Base-by-base conservation (phyloP, 345 rosid species). In the Triadica sebifera region DNA sequence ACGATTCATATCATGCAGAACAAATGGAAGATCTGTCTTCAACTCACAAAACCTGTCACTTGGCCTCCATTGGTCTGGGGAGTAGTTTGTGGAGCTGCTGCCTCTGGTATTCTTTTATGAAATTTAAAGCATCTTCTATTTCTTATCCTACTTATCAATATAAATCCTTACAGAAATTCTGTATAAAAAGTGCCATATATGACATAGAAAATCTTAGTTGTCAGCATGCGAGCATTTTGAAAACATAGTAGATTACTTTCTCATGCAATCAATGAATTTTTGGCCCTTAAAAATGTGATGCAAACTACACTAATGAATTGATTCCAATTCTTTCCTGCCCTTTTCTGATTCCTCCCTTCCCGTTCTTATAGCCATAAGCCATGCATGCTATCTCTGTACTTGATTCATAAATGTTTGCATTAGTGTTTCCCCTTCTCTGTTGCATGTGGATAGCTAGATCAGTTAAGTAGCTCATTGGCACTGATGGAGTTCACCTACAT, bases 51-150 rank as follows among this genome's bases (percentile, higher is more conserved):
- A 71, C 98, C 98, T 50, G 97, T 94, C 70, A 94, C 98, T 43
- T 94, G 98, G 98, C 97, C 98, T 82, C 98, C 98, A 10, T 67
- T 94, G 74, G 90, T 94, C 4, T 94, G 97, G 92, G 98, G 98
- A 80, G 85, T 94, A 50, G 93, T 92, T 57, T 94, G 98, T 60
- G 98, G 98, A 65, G 98, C 97, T 83, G 98, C 98, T 79, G 98
- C 98, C 67, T 94, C 98, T 49, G 98, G 98, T 94, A 84, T 76
- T 65, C 16, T 55, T 72, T 46, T 45, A 46, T 7, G 66, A 55
- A 20, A 17, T 53, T 68, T 17, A 68, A 8, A 19, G 72, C 4
- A 12, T 22, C 37, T 20, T 58, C 25, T 16, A 34, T 61, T 61
- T 34, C 45, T 34, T 19, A 61, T 37, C 20, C 20, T 61, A 13